These are phyloP conservation scores for Dictyostelium capitatum DNA, from an alignment of 78 protist species.

Conservation along the genomic window DNA sequence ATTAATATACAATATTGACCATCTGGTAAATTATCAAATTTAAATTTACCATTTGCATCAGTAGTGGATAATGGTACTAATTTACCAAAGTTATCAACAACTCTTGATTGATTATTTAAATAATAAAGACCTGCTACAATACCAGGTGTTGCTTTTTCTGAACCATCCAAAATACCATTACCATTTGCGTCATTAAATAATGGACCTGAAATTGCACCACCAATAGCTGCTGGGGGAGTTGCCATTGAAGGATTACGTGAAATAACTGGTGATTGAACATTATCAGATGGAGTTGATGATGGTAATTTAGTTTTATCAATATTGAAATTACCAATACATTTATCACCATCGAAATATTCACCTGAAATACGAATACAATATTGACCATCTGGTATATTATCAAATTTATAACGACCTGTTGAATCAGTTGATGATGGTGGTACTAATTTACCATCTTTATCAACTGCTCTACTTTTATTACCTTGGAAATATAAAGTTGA, in stretches of 20 bases:
- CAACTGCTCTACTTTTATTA: background rate
- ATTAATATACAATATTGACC: conserved; percentile 17
- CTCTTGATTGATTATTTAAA: background rate
- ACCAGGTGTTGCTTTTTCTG: background rate
- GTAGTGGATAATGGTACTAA: background rate
- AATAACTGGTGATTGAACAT: background rate
- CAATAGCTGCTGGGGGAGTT: background rate
- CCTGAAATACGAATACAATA: background rate
- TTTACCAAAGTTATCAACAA: background rate
- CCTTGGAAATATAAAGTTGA: background rate
- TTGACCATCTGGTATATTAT: conserved; percentile 8
- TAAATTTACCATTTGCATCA: background rate
- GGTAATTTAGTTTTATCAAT: background rate
- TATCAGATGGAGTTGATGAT: background rate
- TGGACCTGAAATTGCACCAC: background rate
- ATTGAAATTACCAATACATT: background rate
- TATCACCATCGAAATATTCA: background rate
- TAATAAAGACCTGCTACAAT: background rate
- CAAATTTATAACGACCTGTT: conserved; percentile 26
- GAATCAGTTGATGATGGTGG: background rate
- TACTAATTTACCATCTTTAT: conserved; percentile 3
- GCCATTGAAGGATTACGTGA: background rate
- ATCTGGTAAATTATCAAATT: conserved; percentile 3
- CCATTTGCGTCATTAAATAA: conserved; percentile 13
- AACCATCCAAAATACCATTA: conserved; percentile 35